Evolutionary conservation across 2,329 filamentous ascomycete genomes (phyloP).

Genomic region (Fusarium secorum): DNA sequence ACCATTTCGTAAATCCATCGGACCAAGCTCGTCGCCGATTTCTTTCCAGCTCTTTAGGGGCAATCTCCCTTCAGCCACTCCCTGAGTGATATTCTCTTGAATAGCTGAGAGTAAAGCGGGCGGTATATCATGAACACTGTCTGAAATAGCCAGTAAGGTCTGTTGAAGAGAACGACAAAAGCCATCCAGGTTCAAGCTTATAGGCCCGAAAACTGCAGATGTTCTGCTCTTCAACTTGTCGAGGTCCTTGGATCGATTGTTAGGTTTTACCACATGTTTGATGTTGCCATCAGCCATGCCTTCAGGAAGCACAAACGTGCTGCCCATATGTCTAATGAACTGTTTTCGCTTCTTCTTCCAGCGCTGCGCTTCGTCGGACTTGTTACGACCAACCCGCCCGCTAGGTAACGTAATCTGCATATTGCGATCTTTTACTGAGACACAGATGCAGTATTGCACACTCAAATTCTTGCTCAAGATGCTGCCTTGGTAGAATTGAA

Average conservation of each 20-base stretch:
- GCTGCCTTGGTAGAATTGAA: slow-evolving; percentile 58
- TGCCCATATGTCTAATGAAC: slow-evolving; percentile 43
- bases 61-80: slow-evolving; percentile 37
- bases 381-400: slow-evolving; percentile 40
- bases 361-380: slow-evolving; percentile 35
- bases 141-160: slow-evolving; percentile 21
- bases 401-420: slow-evolving; percentile 43
- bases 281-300: slow-evolving; percentile 42
- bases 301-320: slow-evolving; percentile 51
- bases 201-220: slow-evolving; percentile 20
- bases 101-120: slow-evolving; percentile 40
- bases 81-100: slow-evolving; percentile 38
- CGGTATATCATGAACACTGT: slow-evolving; percentile 39
- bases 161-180: slow-evolving; percentile 35
- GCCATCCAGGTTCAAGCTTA: slow-evolving; percentile 37
- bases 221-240: background rate
- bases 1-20: background rate
- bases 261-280: slow-evolving; percentile 27
- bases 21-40: slow-evolving; percentile 25
- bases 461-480: slow-evolving; percentile 53
- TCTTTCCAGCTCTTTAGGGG: slow-evolving; percentile 48
- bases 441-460: slow-evolving; percentile 52
- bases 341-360: slow-evolving; percentile 43
- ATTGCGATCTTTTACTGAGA: slow-evolving; percentile 35
- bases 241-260: background rate